Evolutionary conservation across 345 rosid genomes (phyloP).

Genomic region (Acer saccharum): DNA sequence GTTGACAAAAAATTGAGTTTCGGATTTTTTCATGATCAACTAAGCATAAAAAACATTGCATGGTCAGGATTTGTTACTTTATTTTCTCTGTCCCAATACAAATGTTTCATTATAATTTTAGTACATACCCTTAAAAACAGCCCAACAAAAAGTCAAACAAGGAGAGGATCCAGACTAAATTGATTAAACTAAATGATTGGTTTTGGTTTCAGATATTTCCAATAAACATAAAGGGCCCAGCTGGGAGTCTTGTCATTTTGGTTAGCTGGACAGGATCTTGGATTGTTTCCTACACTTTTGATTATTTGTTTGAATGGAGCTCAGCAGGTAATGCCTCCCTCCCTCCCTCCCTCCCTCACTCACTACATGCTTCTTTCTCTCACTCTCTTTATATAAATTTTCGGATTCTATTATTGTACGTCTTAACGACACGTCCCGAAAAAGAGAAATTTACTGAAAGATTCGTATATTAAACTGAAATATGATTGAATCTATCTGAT

Average conservation of each 20-base stretch:
- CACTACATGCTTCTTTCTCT: not conserved
- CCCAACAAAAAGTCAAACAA: no score
- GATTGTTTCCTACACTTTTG: slow-evolving; percentile 50
- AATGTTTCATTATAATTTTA: no score
- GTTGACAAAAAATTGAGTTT: no score
- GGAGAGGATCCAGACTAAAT: no score
- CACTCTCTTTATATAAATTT: not conserved
- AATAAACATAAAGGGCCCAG: slow-evolving; percentile 53
- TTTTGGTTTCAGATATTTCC: slow-evolving; percentile 42
- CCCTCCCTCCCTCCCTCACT: not conserved
- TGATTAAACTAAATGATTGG: not conserved
- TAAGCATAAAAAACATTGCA: no score
- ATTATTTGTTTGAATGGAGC: slow-evolving; percentile 54
- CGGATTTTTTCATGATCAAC: no score
- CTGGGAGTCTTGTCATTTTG: slow-evolving; percentile 53
- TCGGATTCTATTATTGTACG: no score
- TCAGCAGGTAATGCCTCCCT: slow-evolving; percentile 40
- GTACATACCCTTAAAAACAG: slow-evolving; percentile 8
- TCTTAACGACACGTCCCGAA: no score
- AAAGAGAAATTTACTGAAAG: not conserved
- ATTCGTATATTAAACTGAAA: no score
- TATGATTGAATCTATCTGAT: no score
- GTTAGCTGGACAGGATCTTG: slow-evolving; percentile 55
- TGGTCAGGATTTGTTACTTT: no score
- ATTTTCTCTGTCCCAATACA: no score